Base-by-base conservation (phyloP, 352 stramenopile genomes). In the Plasmopara viticola region DNA sequence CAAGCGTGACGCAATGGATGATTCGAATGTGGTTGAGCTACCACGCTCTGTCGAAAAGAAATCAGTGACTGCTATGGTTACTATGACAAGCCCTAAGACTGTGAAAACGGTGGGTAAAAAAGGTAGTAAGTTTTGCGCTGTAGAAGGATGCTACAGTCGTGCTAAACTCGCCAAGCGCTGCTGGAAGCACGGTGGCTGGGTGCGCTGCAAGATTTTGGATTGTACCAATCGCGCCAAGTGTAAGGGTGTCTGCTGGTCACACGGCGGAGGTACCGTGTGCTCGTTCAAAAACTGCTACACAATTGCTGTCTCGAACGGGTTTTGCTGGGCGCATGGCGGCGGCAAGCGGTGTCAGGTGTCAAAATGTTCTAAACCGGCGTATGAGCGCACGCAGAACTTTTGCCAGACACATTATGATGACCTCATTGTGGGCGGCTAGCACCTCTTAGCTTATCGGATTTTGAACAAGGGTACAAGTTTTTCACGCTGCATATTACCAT, bases 191-290 rank as follows among this genome's bases (percentile, higher is more conserved):
- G 74, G 74, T 42, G 74, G 74, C 15, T 82, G 60, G 45, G 68
- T 83, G 38, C 65, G 68, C 33, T 89, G 78, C 62, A 86, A 78
- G 43, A 57, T 81, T 14, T 6, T 62, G 6, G 73, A 78, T 17
- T 90, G 79, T 59, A 67, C 60, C 34, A 87, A 87, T 46, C 71
- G 74, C 18, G 74, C 74, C 60, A 85, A 85, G 74, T 80, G 68
- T 44, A 78, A 80, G 48, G 69, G 74, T 47, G 68, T 85, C 1
- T 85, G 74, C 53, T 85, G 74, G 74, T 80, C 71, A 39, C 74
- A 85, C 43, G 74, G 74, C 6, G 74, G 74, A 2, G 74, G 74
- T 47, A 86, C 66, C 17, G 62, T 60, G 47, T 86, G 74, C 44
- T 68, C 67, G 4, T 64, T 78, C 45, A 56, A 61, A 17, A 55